Conservation (phyloP, 495 filamentous ascomycete genomes). For the Aspergillus haitiensis region DNA sequence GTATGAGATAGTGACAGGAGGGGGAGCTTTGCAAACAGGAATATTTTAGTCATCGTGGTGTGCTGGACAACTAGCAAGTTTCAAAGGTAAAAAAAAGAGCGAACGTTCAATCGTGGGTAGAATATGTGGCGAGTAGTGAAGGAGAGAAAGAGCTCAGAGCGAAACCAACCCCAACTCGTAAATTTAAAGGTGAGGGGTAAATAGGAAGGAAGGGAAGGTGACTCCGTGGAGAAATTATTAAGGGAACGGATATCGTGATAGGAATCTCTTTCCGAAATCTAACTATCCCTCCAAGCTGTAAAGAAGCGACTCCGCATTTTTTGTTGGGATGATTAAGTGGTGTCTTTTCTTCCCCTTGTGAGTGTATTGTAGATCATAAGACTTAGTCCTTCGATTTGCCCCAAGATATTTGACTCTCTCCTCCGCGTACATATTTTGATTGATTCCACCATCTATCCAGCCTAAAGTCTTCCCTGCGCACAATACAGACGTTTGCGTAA, state of each 20-base stretch:
- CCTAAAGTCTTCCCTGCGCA: too few relatives aligned
- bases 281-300: too few relatives aligned
- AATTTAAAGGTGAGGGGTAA: neutral
- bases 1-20: neutral
- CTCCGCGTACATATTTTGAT: neutral
- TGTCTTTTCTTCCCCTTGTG: too few relatives aligned
- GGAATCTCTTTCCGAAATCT: neutral
- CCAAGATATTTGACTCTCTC: neutral
- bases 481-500: too few relatives aligned
- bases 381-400: neutral
- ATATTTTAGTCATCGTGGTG: conserved; percentile 28
- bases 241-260: neutral
- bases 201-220: conserved; percentile 11
- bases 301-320: too few relatives aligned
- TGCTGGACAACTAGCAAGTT: neutral
- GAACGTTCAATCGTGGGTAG: neutral
- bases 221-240: conserved; percentile 13
- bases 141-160: neutral
- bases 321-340: too few relatives aligned
- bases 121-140: neutral
- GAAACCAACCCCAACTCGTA: neutral
- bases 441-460: neutral
- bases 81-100: neutral
- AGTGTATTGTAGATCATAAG: neutral
- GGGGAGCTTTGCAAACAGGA: conserved; percentile 20